A percentile compares a stretch with the other conserved stretches of the same genome.
phyloP scores from a whole-genome alignment of 2,329 filamentous ascomycete genomes.

The Calonectria leucothoes region DNA sequence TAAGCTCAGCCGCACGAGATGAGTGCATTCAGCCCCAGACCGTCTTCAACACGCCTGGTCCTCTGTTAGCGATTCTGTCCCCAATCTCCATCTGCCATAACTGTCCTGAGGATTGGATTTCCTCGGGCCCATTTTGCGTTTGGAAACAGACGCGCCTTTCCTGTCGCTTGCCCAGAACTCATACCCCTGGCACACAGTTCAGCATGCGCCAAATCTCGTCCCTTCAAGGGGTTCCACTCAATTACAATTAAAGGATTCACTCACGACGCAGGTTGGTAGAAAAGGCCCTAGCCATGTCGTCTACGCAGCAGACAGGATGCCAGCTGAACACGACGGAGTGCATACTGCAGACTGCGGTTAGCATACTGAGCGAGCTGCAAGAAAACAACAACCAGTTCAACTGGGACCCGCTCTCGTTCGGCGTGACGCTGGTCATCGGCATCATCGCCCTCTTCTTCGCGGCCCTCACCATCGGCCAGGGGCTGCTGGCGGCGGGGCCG shows the following conservation, averaged over 20 bases:
- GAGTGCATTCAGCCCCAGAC: background rate
- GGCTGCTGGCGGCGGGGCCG: constrained; percentile 10
- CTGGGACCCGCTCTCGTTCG: constrained; percentile 24
- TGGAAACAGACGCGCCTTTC: background rate
- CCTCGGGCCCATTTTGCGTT: background rate
- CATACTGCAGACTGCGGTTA: background rate
- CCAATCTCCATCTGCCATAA: background rate
- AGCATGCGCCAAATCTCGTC: background rate
- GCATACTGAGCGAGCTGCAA: background rate
- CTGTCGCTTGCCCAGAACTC: background rate
- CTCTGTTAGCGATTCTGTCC: background rate
- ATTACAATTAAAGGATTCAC: background rate
- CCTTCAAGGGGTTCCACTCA: background rate
- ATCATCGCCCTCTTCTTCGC: constrained; percentile 23
- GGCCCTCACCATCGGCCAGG: constrained; percentile 18
- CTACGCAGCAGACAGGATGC: background rate
- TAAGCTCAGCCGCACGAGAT: constrained; percentile 6
- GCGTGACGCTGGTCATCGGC: constrained; percentile 16
- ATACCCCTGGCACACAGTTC: background rate
- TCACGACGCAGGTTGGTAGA: background rate
- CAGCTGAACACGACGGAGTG: background rate
- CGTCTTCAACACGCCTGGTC: background rate
- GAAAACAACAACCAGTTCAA: constrained; percentile 34
- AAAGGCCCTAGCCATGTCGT: background rate
- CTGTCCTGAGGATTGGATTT: too few species aligned